Conservation (phyloP, 495 filamentous ascomycete species). For the Rusavskia elegans region DNA sequence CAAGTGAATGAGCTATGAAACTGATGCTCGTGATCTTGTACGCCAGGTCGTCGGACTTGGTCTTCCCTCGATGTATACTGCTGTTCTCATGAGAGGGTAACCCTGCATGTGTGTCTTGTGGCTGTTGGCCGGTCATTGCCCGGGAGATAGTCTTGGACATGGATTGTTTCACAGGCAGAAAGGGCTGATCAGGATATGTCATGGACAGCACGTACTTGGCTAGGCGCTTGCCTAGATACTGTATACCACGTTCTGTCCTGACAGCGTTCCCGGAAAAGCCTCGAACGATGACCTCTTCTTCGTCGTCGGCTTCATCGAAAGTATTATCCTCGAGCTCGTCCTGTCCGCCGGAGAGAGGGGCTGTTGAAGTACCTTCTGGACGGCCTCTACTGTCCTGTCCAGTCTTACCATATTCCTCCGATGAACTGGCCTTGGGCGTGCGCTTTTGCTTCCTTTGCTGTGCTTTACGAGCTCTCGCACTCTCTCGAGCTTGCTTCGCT, state of each 20-base stretch:
- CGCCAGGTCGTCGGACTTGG: conserved; percentile 32
- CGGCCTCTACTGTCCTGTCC: conserved; percentile 1
- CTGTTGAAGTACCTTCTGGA: conserved; percentile 3
- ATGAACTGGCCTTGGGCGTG: not conserved
- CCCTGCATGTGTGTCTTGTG: conserved; percentile 12
- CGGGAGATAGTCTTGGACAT: conserved; percentile 23
- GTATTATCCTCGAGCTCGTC: conserved; percentile 16
- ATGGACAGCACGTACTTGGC: conserved; percentile 80
- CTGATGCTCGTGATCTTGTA: conserved; percentile 92
- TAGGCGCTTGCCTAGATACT: conserved; percentile 87
- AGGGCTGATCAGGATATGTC: conserved; percentile 86
- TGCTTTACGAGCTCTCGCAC: conserved; percentile 39
- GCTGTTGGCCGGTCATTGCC: conserved; percentile 19
- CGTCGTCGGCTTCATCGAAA: conserved; percentile 42
- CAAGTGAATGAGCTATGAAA: conserved; percentile 86
- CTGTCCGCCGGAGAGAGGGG: conserved; percentile 16
- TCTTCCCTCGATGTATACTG: conserved; percentile 27
- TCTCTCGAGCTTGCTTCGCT: conserved; percentile 48
- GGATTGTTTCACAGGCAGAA: conserved; percentile 49
- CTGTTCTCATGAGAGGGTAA: conserved; percentile 35
- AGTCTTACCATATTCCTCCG: conserved; percentile 8
- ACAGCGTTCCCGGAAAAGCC: conserved; percentile 83
- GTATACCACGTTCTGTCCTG: conserved; percentile 85
- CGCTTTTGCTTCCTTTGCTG: conserved; percentile 18
- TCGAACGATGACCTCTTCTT: conserved; percentile 85